Percentiles rank a stretch among this genome's conserved stretches.
Conservation (phyloP, 176 grass and related monocot species). For the Musa troglodytarum region DNA sequence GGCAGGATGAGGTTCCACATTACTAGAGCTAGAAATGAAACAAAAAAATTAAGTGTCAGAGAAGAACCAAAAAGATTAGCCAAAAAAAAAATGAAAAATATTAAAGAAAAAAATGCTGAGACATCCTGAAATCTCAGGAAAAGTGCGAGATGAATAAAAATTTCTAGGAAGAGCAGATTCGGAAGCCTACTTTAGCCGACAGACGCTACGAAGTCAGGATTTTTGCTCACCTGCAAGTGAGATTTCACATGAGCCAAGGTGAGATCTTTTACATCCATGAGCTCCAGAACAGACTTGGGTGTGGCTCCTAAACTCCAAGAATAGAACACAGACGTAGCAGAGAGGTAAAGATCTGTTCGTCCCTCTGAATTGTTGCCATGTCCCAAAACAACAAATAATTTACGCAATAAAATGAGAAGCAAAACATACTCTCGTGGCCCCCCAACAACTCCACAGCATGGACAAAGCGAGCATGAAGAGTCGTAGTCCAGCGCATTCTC, state of each 20-base stretch:
- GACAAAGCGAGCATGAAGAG: slow-evolving; percentile 35
- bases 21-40: not conserved
- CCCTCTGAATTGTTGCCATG: not conserved
- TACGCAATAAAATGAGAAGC: not conserved
- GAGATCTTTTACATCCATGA: slow-evolving; percentile 55
- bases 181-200: too few relatives aligned
- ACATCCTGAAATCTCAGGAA: too few relatives aligned
- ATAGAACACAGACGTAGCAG: not conserved
- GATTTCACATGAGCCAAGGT: slow-evolving; percentile 46
- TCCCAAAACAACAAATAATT: not conserved
- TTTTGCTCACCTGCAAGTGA: slow-evolving; percentile 33
- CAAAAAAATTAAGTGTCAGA: not conserved
- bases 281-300: slow-evolving; percentile 44
- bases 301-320: slow-evolving; percentile 30
- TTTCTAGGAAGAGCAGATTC: too few relatives aligned
- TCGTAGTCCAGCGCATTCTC: slow-evolving; percentile 41
- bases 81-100: too few relatives aligned
- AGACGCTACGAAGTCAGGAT: too few relatives aligned
- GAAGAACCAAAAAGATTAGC: too few relatives aligned
- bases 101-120: too few relatives aligned
- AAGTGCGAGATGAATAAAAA: too few relatives aligned
- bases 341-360: not conserved
- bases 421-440: slow-evolving; percentile 38
- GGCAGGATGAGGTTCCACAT: not conserved
- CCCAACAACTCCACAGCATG: slow-evolving; percentile 39